Conservation (phyloP, 2,329 filamentous ascomycete species). For the Neophaeococcomyces aloes region DNA sequence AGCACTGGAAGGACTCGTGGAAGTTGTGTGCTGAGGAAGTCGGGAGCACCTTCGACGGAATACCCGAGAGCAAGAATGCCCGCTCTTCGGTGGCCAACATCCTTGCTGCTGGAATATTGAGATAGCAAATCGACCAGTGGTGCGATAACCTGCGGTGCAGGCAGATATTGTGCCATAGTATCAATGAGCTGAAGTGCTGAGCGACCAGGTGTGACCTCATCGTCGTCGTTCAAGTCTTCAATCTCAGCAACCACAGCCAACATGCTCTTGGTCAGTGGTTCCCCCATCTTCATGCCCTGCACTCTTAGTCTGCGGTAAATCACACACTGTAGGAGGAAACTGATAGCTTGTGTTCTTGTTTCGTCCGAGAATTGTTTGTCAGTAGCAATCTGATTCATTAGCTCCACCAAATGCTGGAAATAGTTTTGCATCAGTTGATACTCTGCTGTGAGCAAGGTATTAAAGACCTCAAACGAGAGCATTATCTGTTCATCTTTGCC, state of each 20-base stretch:
- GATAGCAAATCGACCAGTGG: constrained; percentile 81
- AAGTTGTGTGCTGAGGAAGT: constrained; percentile 93
- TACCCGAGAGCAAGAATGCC: constrained; percentile 87
- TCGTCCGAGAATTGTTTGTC: constrained; percentile 74
- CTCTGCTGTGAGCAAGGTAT: constrained; percentile 85
- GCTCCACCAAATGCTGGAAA: constrained; percentile 79
- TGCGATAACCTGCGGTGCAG: constrained; percentile 87
- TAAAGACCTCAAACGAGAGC: constrained; percentile 92
- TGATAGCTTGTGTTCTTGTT: constrained; percentile 76
- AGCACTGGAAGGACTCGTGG: constrained; percentile 75
- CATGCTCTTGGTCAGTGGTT: constrained; percentile 75
- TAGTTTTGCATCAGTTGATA: constrained; percentile 71
- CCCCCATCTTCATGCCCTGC: constrained; percentile 76
- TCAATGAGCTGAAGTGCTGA: constrained; percentile 81
- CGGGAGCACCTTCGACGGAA: constrained; percentile 90
- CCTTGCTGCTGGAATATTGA: constrained; percentile 61
- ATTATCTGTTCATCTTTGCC: constrained; percentile 79
- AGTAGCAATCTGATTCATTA: constrained; percentile 80
- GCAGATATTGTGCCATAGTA: constrained; percentile 75
- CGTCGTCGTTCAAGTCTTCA: constrained; percentile 55
- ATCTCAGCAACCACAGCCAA: constrained; percentile 86
- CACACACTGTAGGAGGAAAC: constrained; percentile 86
- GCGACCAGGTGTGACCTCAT: constrained; percentile 74
- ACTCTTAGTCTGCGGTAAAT: constrained; percentile 92
- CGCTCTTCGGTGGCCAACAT: constrained; percentile 74